Evolutionary conservation across 2,329 filamentous ascomycete species (phyloP).

Genomic region (Sphaerulina vaccinii): DNA sequence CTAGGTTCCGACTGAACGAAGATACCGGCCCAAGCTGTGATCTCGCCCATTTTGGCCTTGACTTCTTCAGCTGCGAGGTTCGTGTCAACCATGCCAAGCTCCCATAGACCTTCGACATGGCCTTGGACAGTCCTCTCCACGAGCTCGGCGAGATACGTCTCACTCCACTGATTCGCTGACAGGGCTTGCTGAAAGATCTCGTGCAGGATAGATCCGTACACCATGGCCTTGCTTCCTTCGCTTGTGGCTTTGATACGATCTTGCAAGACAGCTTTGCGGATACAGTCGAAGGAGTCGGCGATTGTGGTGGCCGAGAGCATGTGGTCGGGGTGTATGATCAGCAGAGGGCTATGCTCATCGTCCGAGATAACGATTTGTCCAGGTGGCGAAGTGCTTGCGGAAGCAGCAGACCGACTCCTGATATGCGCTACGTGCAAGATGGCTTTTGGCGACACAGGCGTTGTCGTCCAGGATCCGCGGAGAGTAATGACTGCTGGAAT

Average conservation of each 20-base stretch:
- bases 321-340: conserved; percentile 93
- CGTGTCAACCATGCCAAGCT: conserved; percentile 70
- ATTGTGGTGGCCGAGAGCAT: conserved; percentile 92
- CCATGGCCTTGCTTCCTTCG: conserved; percentile 73
- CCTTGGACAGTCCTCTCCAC: conserved; percentile 69
- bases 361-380: conserved; percentile 76
- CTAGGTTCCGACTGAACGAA: conserved; percentile 74
- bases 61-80: conserved; percentile 75
- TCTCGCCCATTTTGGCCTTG: conserved; percentile 74
- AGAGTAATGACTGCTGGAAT: conserved; percentile 68
- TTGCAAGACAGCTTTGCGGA: conserved; percentile 86
- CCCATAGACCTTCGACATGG: conserved; percentile 86
- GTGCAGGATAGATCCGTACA: conserved; percentile 92
- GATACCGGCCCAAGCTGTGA: conserved; percentile 77
- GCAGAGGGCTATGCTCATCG: conserved; percentile 63
- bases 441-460: conserved; percentile 68
- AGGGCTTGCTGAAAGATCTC: conserved; percentile 93
- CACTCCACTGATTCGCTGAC: conserved; percentile 77
- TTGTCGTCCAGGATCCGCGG: conserved; percentile 83
- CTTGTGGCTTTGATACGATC: conserved; percentile 91
- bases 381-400: background rate
- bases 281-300: conserved; percentile 92
- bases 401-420: conserved; percentile 40
- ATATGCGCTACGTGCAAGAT: conserved; percentile 71
- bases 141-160: conserved; percentile 61